Percentiles rank a stretch among this genome's conserved stretches.
These are phyloP conservation scores for Pythium angustatum DNA, from an alignment of 352 stramenopile species.

Conservation along the genomic window DNA sequence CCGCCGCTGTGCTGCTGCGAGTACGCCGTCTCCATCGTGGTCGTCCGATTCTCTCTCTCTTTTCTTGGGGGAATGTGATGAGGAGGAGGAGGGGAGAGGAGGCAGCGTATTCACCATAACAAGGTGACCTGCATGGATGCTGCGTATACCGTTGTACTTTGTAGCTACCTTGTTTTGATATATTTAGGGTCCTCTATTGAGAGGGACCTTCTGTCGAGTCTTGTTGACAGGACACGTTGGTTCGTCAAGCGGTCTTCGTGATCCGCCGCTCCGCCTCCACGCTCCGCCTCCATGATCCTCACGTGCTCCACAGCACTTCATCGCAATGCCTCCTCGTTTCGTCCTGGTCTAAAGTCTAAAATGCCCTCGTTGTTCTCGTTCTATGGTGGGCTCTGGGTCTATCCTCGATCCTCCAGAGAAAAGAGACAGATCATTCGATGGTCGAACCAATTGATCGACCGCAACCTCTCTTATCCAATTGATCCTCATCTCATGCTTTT, in stretches of 20 bases:
- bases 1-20: conserved; percentile 4
- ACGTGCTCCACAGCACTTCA: no score
- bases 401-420: neutral
- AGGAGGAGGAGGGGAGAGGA: neutral
- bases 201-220: neutral
- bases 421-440: conserved; percentile 3
- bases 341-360: no score
- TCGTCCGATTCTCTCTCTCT: neutral
- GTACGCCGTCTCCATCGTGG: conserved; percentile 11
- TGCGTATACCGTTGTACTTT: no score
- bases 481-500: neutral
- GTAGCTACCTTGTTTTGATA: neutral
- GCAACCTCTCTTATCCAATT: neutral
- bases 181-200: neutral
- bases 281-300: neutral
- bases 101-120: neutral
- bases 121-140: neutral
- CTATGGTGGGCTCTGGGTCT: no score
- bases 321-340: no score
- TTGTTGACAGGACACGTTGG: conserved; percentile 6
- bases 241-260: neutral
- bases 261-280: neutral
- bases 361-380: no score
- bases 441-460: neutral
- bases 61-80: neutral